Evolutionary conservation across 495 filamentous ascomycete genomes (phyloP).

Genomic region (Aspergillus egyptiacus): DNA sequence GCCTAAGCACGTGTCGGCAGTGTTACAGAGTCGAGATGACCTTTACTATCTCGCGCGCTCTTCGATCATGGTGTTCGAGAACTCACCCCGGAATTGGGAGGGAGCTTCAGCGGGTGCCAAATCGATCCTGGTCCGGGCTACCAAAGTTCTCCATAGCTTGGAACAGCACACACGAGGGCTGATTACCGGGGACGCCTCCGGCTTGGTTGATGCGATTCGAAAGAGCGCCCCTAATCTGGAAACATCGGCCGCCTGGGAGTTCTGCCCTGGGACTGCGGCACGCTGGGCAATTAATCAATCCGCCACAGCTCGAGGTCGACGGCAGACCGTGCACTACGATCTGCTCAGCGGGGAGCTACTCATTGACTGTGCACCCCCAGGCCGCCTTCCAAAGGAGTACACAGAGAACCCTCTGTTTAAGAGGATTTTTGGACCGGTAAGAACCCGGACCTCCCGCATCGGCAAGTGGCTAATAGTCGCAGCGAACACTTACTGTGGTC

Average conservation of each 20-base stretch:
- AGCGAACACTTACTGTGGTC: slow-evolving; percentile 27
- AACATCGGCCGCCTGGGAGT: slow-evolving; percentile 1
- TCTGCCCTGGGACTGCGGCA: background rate
- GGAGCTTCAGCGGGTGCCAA: background rate
- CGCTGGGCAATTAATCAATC: slow-evolving; percentile 9
- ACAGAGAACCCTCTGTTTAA: slow-evolving; percentile 31
- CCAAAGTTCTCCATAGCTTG: slow-evolving; percentile 5
- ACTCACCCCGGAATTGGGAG: slow-evolving; percentile 6
- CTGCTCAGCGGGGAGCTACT: slow-evolving; percentile 15
- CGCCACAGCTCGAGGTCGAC: background rate
- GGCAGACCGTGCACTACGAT: slow-evolving; percentile 1
- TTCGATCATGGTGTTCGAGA: slow-evolving; percentile 28
- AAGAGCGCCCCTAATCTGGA: slow-evolving; percentile 1
- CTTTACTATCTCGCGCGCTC: slow-evolving; percentile 30
- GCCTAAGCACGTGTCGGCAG: slow-evolving; percentile 12
- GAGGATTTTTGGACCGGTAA: slow-evolving; percentile 35
- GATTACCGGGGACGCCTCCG: slow-evolving; percentile 4
- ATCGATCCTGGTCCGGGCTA: background rate
- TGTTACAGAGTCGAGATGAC: slow-evolving; percentile 18
- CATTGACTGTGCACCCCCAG: slow-evolving; percentile 11
- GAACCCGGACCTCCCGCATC: background rate
- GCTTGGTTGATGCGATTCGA: slow-evolving; percentile 8
- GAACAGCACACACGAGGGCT: slow-evolving; percentile 4
- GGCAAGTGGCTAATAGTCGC: background rate
- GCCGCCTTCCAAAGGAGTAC: slow-evolving; percentile 45